A percentile compares a stretch with the other conserved stretches of the same genome.
phyloP scores from a whole-genome alignment of 352 stramenopile genomes.

The Globisporangium alternatum region DNA sequence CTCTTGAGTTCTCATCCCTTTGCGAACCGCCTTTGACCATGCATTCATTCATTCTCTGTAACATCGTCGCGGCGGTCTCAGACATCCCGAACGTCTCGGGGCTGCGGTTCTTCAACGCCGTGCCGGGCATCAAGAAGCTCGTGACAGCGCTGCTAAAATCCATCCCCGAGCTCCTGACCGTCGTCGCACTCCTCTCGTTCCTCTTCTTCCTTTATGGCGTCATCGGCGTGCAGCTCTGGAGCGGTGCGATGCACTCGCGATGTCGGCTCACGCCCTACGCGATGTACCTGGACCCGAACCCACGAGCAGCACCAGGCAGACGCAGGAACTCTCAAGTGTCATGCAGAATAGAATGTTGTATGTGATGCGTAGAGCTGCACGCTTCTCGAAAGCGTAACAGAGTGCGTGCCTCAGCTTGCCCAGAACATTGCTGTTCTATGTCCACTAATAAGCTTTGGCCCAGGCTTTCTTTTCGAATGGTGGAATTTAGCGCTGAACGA shows the following conservation, averaged over 20 bases:
- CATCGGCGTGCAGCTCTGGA: slow-evolving; percentile 80
- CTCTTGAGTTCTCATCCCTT: background rate
- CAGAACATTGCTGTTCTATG: too few species aligned
- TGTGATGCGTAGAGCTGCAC: too few species aligned
- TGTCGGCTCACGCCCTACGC: slow-evolving; percentile 73
- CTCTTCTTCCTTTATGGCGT: slow-evolving; percentile 86
- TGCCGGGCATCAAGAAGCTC: slow-evolving; percentile 72
- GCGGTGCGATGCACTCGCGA: slow-evolving; percentile 53
- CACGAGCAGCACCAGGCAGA: slow-evolving; percentile 22
- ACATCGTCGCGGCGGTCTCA: slow-evolving; percentile 37
- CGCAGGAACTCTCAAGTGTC: too few species aligned
- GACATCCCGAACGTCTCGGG: slow-evolving; percentile 41
- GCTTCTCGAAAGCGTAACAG: too few species aligned
- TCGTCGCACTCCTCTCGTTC: slow-evolving; percentile 75
- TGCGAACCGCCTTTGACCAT: background rate
- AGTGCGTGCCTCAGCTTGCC: too few species aligned
- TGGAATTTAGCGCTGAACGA: too few species aligned
- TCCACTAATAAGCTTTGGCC: too few species aligned
- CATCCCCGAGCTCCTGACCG: slow-evolving; percentile 72
- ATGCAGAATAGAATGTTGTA: too few species aligned
- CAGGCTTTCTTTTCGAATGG: too few species aligned
- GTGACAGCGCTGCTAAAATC: slow-evolving; percentile 75
- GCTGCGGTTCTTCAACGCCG: slow-evolving; percentile 53
- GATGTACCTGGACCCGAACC: slow-evolving; percentile 35
- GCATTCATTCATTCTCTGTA: slow-evolving; percentile 9